These are phyloP conservation scores for Leishmania major DNA, from an alignment of 208 protist genomes.

Conservation along the genomic window DNA sequence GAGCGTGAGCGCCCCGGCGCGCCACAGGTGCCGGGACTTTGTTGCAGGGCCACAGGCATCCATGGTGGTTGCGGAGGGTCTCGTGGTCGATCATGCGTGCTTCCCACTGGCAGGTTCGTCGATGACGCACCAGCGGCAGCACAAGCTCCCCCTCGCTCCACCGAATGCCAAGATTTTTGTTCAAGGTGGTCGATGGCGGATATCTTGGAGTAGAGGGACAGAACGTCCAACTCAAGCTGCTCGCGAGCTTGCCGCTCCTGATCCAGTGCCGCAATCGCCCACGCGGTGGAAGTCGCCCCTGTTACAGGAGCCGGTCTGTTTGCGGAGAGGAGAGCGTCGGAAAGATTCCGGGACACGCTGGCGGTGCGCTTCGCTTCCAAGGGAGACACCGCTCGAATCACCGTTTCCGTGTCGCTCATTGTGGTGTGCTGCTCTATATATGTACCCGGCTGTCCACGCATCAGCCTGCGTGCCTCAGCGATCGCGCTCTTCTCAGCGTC, in stretches of 20 bases:
- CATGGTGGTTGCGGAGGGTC: background rate
- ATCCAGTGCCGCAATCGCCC: background rate
- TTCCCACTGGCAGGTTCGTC: background rate
- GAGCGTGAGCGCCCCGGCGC: slow-evolving; percentile 15
- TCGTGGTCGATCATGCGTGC: background rate
- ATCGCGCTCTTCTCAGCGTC: background rate
- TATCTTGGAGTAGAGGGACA: slow-evolving; percentile 11
- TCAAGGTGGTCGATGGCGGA: slow-evolving; percentile 12
- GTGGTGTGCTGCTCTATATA: background rate
- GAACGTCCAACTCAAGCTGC: slow-evolving; percentile 16
- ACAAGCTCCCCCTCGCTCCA: background rate
- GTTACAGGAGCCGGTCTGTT: background rate
- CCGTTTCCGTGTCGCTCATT: background rate
- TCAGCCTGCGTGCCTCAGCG: background rate
- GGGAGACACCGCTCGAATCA: background rate
- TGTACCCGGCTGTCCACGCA: background rate
- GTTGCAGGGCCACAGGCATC: background rate
- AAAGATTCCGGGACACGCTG: slow-evolving; percentile 20
- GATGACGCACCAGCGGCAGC: background rate
- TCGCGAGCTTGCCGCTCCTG: slow-evolving; percentile 4
- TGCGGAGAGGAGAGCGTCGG: slow-evolving; percentile 27
- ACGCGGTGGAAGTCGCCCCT: background rate
- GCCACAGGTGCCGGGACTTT: background rate
- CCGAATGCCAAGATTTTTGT: background rate
- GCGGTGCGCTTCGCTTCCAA: background rate